Base-by-base conservation (phyloP, 176 grass and related monocot species). In the Bonia amplexicaulis region DNA sequence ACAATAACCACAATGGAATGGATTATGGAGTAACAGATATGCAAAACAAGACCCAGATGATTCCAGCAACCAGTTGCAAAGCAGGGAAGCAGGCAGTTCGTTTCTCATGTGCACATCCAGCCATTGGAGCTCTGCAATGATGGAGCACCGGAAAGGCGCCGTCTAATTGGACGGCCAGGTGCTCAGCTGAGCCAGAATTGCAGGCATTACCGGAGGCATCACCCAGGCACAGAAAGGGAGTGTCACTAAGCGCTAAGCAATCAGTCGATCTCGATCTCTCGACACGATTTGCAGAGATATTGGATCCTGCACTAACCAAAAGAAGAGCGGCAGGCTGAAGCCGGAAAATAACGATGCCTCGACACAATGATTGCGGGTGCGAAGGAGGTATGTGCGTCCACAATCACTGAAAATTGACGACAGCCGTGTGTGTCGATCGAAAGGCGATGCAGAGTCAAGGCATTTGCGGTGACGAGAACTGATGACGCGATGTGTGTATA, bases 241-340 rank as follows among this genome's bases (percentile, higher is more conserved):
- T 20, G 45, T 51, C 66, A 79, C 55, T 39, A 47, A 31, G 35
- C 13, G 11, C 49, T 7, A 29, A 61, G 52, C 35, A 46, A 65
- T 54, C 67, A 84, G 6, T 19, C 19, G 33, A 46, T 66, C 74
- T 44, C 57, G 12, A 84, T 80, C 64, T 71, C 71, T 25, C 13
- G 17, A 53, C 7, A 61, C 73, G 63, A 66, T 22, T 11, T 20
- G 82, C 77, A 63, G 42, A 76, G 71, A 15, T 89, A 70, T 76
- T 89, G 88, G 77, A 49, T 25, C 77, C 42, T 63, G 88, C 88
- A 81, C 88, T 70, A 31, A 44, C 41, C 31, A 16, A 69, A 88
- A 72, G 74, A 42, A 12, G 19, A 31, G 39, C 2, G 1, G 17
- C 74, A 25, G 54, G 47, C 72, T 17, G 15, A 13, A 44, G 49